phyloP scores from a whole-genome alignment of 352 stramenopile species.

The Globisporangium parvum region DNA sequence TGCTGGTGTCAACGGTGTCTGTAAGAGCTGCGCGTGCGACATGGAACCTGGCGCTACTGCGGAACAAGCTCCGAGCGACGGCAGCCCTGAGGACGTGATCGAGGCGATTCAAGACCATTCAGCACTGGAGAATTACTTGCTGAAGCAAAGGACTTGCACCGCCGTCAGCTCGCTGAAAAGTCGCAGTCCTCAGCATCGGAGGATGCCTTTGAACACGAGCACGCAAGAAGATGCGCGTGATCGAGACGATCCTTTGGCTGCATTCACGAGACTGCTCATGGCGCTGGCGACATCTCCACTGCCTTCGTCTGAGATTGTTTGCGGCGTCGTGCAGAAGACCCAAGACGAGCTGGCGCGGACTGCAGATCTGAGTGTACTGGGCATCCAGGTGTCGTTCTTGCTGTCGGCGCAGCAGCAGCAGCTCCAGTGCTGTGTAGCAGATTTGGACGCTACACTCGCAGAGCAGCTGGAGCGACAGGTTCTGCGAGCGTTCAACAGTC shows the following conservation, averaged over 20 bases:
- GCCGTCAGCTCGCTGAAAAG: too few relatives aligned
- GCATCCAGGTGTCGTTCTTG: constrained; percentile 26
- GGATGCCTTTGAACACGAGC: not conserved
- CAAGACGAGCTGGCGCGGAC: constrained; percentile 20
- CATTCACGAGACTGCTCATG: constrained; percentile 5
- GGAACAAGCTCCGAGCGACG: too few relatives aligned
- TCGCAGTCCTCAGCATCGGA: not conserved
- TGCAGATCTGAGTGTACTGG: constrained; percentile 11
- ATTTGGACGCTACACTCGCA: constrained; percentile 4
- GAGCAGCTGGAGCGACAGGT: constrained; percentile 17
- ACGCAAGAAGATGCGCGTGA: not conserved
- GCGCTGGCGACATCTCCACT: not conserved
- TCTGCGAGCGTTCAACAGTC: constrained; percentile 25
- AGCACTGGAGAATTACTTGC: constrained; percentile 9
- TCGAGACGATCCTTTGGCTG: not conserved
- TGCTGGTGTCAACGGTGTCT: not conserved
- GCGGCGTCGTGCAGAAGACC: constrained; percentile 15
- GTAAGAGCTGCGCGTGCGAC: not conserved
- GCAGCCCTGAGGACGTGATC: not conserved
- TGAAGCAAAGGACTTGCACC: not conserved
- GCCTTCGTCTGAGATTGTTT: not conserved
- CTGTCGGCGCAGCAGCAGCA: constrained; percentile 27
- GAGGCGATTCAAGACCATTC: not conserved
- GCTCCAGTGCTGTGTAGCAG: constrained; percentile 7
- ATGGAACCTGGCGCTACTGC: not conserved